These are phyloP conservation scores for Leccinum subfulvum DNA, from an alignment of 1,284 basidiomycete genomes.

Conservation along the genomic window DNA sequence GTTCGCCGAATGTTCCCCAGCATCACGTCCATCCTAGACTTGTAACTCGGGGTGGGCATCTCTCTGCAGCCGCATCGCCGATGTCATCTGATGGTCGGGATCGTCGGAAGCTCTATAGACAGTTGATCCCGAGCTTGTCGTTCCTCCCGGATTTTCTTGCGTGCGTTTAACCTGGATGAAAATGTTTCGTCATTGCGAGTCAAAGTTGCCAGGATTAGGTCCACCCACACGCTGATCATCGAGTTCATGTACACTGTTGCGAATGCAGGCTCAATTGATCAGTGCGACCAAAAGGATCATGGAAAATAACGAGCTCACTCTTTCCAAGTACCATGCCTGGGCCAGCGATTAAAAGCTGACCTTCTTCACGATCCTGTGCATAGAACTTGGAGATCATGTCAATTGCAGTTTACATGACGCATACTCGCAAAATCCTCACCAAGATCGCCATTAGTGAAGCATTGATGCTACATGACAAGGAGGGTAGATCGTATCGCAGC, in stretches of 20 bases:
- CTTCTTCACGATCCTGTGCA: slow-evolving; percentile 2
- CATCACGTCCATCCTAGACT: background rate
- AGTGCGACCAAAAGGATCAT: no score
- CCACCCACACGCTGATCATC: slow-evolving; percentile 5
- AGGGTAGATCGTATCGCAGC: background rate
- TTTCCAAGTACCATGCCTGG: slow-evolving; percentile 19
- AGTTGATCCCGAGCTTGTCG: slow-evolving; percentile 2
- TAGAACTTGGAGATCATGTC: slow-evolving; percentile 12
- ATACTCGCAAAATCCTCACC: slow-evolving; percentile 8
- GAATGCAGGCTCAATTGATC: slow-evolving; percentile 8
- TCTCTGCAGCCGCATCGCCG: background rate
- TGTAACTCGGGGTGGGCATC: background rate
- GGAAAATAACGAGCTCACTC: slow-evolving; percentile 6
- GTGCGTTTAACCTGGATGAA: slow-evolving; percentile 16
- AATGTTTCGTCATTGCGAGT: background rate
- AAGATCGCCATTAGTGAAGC: slow-evolving; percentile 10
- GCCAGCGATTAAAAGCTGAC: slow-evolving; percentile 6
- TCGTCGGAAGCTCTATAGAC: slow-evolving; percentile 16
- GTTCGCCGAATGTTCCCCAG: background rate
- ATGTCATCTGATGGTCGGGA: slow-evolving; percentile 10
- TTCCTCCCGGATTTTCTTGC: slow-evolving; percentile 15
- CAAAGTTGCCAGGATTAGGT: background rate
- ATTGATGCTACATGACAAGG: slow-evolving; percentile 14
- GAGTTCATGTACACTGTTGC: background rate
- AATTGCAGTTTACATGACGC: background rate